A percentile compares a stretch with the other conserved stretches of the same genome.
These are phyloP conservation scores for Globisporangium recalcitrans DNA, from an alignment of 352 stramenopile genomes.

Conservation along the genomic window DNA sequence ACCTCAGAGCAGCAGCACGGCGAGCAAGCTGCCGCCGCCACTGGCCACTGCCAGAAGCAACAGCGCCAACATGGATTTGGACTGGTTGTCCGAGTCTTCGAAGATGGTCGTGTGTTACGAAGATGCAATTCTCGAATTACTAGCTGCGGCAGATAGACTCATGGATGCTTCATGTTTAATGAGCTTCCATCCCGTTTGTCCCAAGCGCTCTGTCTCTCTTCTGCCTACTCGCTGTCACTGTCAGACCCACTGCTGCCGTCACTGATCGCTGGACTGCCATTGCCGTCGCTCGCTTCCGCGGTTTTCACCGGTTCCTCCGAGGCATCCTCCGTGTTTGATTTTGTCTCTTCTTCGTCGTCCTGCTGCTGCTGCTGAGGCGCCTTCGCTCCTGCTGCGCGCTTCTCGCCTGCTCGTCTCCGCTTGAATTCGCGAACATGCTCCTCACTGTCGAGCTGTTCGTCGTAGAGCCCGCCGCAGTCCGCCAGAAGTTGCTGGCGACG, in stretches of 20 bases:
- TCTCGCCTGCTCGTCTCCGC: slow-evolving; percentile 36
- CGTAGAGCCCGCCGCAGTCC: slow-evolving; percentile 60
- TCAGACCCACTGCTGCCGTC: slow-evolving; percentile 40
- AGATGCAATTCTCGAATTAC: neutral
- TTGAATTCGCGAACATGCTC: slow-evolving; percentile 63
- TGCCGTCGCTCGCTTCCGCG: slow-evolving; percentile 20
- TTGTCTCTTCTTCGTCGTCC: slow-evolving; percentile 41
- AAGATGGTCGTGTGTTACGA: no score
- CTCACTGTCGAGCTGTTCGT: slow-evolving; percentile 60
- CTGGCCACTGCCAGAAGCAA: no score
- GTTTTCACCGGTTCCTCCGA: slow-evolving; percentile 8
- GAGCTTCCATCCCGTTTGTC: neutral
- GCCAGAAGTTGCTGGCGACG: slow-evolving; percentile 54
- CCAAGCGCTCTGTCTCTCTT: neutral
- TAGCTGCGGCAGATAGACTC: neutral
- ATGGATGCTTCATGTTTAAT: neutral
- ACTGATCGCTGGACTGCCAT: slow-evolving; percentile 64
- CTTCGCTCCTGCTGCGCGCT: slow-evolving; percentile 11
- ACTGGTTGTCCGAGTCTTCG: no score
- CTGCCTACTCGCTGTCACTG: slow-evolving; percentile 61
- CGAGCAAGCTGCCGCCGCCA: no score
- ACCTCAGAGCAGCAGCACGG: no score
- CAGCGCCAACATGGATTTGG: no score
- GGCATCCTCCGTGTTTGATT: slow-evolving; percentile 23
- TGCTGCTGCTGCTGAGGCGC: neutral